phyloP scores from a whole-genome alignment of 164 flowering plant species.

The Platanus orientalis region DNA sequence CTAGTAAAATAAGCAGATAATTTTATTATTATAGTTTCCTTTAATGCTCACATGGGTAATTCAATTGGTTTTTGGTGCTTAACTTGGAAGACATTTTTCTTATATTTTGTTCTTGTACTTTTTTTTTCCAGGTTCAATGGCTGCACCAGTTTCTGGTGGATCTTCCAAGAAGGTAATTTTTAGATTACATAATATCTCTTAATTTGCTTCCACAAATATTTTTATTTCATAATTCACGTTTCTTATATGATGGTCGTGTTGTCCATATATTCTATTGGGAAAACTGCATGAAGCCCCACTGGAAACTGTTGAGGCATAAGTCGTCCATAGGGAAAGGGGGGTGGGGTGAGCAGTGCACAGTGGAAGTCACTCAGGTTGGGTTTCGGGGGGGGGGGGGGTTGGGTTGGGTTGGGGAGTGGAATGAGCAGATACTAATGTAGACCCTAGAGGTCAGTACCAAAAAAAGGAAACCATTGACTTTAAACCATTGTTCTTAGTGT shows the following conservation, averaged over 20 bases:
- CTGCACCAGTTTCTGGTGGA: conserved; percentile 31
- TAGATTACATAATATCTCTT: background rate
- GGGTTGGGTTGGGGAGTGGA: no score
- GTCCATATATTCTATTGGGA: background rate
- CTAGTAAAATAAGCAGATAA: background rate
- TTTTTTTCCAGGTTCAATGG: conserved; percentile 37
- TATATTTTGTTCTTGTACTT: background rate
- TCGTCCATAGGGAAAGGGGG: no score
- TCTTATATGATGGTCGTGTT: background rate
- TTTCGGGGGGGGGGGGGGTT: no score
- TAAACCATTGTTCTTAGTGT: no score
- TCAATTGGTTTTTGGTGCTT: background rate
- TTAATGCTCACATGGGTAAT: background rate
- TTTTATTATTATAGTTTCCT: no score
- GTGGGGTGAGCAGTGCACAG: no score
- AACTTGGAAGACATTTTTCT: background rate
- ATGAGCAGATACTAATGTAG: no score
- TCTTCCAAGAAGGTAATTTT: conserved; percentile 61
- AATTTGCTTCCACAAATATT: background rate
- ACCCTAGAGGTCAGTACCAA: no score
- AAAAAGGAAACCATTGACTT: no score
- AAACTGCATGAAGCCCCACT: background rate
- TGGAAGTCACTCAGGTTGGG: no score
- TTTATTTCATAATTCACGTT: background rate
- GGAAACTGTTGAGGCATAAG: no score